Percentiles rank a stretch among this genome's conserved stretches.
Conservation (phyloP, 148 eudicot genomes). For the Diospyros lotus region DNA sequence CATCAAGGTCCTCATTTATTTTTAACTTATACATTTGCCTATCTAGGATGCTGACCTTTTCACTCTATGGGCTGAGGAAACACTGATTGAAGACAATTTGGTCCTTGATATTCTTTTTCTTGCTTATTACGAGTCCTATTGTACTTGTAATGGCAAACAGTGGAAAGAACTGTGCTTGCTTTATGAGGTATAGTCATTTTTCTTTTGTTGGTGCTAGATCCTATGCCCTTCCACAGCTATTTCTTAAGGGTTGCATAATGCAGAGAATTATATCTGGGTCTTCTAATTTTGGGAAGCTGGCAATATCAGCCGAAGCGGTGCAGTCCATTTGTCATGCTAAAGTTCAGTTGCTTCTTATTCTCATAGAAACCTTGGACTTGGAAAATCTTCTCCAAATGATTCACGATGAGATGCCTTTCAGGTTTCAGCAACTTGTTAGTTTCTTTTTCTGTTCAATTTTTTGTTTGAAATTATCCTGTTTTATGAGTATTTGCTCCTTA, state of each 20-base stretch:
- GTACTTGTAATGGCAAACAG: slow-evolving; percentile 55
- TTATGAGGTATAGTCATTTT: slow-evolving; percentile 58
- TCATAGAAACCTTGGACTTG: slow-evolving; percentile 78
- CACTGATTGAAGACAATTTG: slow-evolving; percentile 72
- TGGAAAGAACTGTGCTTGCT: slow-evolving; percentile 81
- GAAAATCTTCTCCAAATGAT: slow-evolving; percentile 89
- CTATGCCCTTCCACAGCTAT: slow-evolving; percentile 5
- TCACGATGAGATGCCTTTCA: slow-evolving; percentile 78
- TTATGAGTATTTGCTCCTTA: not conserved
- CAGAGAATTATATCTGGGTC: slow-evolving; percentile 70
- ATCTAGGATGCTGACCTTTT: slow-evolving; percentile 76
- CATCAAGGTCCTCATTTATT: not conserved
- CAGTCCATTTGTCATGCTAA: slow-evolving; percentile 63
- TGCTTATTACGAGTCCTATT: slow-evolving; percentile 75
- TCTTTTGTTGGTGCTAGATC: slow-evolving; percentile 12
- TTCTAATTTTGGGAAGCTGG: slow-evolving; percentile 63
- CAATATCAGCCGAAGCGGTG: slow-evolving; percentile 72
- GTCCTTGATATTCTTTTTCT: slow-evolving; percentile 89
- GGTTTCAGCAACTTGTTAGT: slow-evolving; percentile 28
- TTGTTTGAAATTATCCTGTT: not conserved
- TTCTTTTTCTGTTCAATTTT: not conserved
- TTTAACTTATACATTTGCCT: not conserved
- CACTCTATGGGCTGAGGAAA: slow-evolving; percentile 94
- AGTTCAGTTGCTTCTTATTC: slow-evolving; percentile 82
- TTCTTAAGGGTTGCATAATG: slow-evolving; percentile 18